phyloP scores from a whole-genome alignment of 2,329 filamentous ascomycete species.

The Penicillium sp. region DNA sequence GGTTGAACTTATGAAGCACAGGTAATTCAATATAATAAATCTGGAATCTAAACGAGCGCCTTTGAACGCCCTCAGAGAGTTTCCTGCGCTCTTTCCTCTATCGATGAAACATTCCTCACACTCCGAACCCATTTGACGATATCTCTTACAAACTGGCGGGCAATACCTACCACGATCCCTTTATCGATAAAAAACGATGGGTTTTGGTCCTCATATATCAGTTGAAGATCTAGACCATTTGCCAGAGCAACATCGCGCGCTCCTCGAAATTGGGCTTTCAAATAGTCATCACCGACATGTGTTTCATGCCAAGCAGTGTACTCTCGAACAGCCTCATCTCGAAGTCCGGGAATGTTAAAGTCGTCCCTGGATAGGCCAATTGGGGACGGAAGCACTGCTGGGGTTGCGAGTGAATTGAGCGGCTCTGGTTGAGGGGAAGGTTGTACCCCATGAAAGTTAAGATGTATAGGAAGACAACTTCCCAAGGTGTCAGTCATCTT shows the following conservation, averaged over 20 bases:
- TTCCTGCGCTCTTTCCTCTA: no score
- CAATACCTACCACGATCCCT: slow-evolving; percentile 13
- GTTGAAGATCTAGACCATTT: slow-evolving; percentile 15
- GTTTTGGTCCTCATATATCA: slow-evolving; percentile 15
- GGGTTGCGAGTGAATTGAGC: not conserved
- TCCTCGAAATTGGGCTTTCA: slow-evolving; percentile 16
- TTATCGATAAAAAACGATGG: slow-evolving; percentile 11
- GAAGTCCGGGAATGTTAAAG: slow-evolving; percentile 8
- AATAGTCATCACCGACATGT: slow-evolving; percentile 8
- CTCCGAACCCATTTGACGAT: slow-evolving; percentile 11
- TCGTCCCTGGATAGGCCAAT: not conserved
- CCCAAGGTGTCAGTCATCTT: not conserved
- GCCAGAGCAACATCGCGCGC: slow-evolving; percentile 15
- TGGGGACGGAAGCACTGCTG: no score
- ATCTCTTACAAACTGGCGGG: slow-evolving; percentile 17
- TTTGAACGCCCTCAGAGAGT: not conserved
- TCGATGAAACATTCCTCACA: slow-evolving; percentile 1
- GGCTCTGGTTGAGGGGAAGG: not conserved
- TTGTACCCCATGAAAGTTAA: slow-evolving; percentile 12
- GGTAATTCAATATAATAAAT: not conserved
- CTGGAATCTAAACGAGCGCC: not conserved
- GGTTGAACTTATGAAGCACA: no score
- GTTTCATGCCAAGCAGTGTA: slow-evolving; percentile 13
- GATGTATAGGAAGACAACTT: slow-evolving; percentile 16
- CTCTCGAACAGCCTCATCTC: slow-evolving; percentile 10